These are phyloP conservation scores for Coriolopsis trogii DNA, from an alignment of 1,284 basidiomycete genomes.

Conservation along the genomic window DNA sequence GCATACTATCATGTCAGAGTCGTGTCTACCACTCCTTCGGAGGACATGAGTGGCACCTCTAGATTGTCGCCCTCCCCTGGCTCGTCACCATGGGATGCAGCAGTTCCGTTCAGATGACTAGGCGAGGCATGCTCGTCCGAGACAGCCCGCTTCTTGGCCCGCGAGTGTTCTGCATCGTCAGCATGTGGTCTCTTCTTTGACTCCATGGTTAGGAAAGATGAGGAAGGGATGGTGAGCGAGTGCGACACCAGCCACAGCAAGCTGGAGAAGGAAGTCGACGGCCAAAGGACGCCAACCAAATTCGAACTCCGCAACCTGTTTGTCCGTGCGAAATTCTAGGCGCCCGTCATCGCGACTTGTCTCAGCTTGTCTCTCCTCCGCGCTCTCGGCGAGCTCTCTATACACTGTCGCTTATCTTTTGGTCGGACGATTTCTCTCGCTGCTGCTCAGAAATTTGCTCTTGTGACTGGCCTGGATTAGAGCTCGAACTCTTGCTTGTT, in stretches of 20 bases:
- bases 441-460: no score
- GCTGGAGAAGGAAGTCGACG: conserved; percentile 23
- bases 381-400: not conserved
- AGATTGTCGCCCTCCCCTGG: conserved; percentile 65
- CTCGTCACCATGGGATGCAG: conserved; percentile 48
- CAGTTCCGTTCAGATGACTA: conserved; percentile 56
- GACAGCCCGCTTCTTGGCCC: conserved; percentile 69
- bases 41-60: conserved; percentile 53
- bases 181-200: conserved; percentile 64
- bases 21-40: conserved; percentile 51
- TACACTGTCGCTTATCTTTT: no score
- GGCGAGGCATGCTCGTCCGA: conserved; percentile 60
- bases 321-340: conserved; percentile 19
- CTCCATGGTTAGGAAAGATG: conserved; percentile 45
- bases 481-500: no score
- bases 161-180: conserved; percentile 54
- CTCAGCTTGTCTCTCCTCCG: not conserved
- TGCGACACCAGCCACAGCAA: conserved; percentile 22
- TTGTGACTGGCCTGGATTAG: no score
- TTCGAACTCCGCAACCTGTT: conserved; percentile 30
- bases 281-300: conserved; percentile 19
- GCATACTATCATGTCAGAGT: not conserved
- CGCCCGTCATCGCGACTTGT: conserved; percentile 7
- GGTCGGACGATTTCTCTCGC: no score
- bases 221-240: conserved; percentile 9